Percentiles rank a stretch among this genome's conserved stretches.
phyloP scores from a whole-genome alignment of 2,329 filamentous ascomycete genomes.

The Plectosphaerella sp. region DNA sequence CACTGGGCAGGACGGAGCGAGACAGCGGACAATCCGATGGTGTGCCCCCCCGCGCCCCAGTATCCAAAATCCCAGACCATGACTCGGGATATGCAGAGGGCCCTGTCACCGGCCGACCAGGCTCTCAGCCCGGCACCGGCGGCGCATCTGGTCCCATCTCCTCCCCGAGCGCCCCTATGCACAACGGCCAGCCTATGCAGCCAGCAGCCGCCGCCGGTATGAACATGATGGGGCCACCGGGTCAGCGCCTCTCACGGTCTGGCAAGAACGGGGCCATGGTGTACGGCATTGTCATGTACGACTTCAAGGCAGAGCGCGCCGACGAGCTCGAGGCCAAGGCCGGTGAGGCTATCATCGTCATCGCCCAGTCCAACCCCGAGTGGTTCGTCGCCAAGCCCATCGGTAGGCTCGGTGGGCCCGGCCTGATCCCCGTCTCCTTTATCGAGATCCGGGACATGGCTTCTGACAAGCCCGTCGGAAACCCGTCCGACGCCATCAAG shows the following conservation, averaged over 20 bases:
- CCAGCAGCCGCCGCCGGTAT: conserved; percentile 5
- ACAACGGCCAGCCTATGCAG: conserved; percentile 7
- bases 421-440: conserved; percentile 92
- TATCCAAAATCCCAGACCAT: conserved; percentile 65
- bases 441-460: conserved; percentile 95
- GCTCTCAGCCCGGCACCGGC: conserved; percentile 5
- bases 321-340: conserved; percentile 94
- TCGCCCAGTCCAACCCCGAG: conserved; percentile 95
- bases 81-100: conserved; percentile 83
- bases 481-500: conserved; percentile 80
- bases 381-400: conserved; percentile 99
- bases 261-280: conserved; percentile 74
- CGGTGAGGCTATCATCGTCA: conserved; percentile 95
- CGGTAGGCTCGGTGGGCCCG: conserved; percentile 88
- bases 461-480: conserved; percentile 74
- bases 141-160: conserved; percentile 2
- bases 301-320: conserved; percentile 91
- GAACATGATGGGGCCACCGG: conserved; percentile 16
- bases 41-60: conserved; percentile 36
- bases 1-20: conserved; percentile 84
- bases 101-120: conserved; percentile 16
- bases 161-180: conserved; percentile 12
- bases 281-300: conserved; percentile 94
- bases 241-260: conserved; percentile 46
- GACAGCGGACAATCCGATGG: conserved; percentile 73